These are phyloP conservation scores for Symbiotaphrina buchneri DNA, from an alignment of 495 filamentous ascomycete genomes.

Conservation along the genomic window DNA sequence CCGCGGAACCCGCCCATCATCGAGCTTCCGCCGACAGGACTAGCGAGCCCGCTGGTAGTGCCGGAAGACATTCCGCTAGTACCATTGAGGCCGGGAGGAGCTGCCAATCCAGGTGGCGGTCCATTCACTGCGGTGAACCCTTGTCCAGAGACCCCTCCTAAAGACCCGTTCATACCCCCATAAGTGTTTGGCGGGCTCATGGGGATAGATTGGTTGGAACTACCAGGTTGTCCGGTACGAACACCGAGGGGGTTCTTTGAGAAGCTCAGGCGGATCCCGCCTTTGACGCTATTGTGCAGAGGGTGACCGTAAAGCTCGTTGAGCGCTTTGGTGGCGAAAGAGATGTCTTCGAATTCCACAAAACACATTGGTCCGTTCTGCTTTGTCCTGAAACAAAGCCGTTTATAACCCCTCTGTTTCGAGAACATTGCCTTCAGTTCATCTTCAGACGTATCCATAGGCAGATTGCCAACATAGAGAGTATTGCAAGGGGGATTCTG, in stretches of 20 bases:
- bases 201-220: slow-evolving; percentile 24
- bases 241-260: slow-evolving; percentile 96
- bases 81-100: slow-evolving; percentile 41
- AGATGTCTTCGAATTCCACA: slow-evolving; percentile 92
- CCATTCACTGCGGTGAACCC: slow-evolving; percentile 51
- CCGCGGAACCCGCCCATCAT: neutral
- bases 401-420: slow-evolving; percentile 86
- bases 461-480: slow-evolving; percentile 89
- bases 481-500: slow-evolving; percentile 98
- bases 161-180: slow-evolving; percentile 11
- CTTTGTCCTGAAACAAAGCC: slow-evolving; percentile 93
- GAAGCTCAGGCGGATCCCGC: slow-evolving; percentile 93
- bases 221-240: slow-evolving; percentile 46
- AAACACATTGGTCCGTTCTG: slow-evolving; percentile 98
- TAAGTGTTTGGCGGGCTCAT: slow-evolving; percentile 14
- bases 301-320: slow-evolving; percentile 79
- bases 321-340: slow-evolving; percentile 79
- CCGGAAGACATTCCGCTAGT: slow-evolving; percentile 13
- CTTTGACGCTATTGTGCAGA: slow-evolving; percentile 84
- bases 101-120: slow-evolving; percentile 48
- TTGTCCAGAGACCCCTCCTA: slow-evolving; percentile 31
- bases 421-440: slow-evolving; percentile 90
- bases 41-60: slow-evolving; percentile 3
- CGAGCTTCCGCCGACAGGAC: slow-evolving; percentile 1
- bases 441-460: slow-evolving; percentile 84